A percentile compares a stretch with the other conserved stretches of the same genome.
Evolutionary conservation across 306 rosid genomes (phyloP).

Genomic region (Medicago truncatula): MtrunA17r5.0-ANR NC_053046.1:29321001-29321500

Average conservation of each 20-base stretch:
- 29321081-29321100: slow-evolving; percentile 42
- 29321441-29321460: slow-evolving; percentile 74
- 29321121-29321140: slow-evolving; percentile 78
- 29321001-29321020: slow-evolving; percentile 83
- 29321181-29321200: slow-evolving; percentile 68
- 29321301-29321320: slow-evolving; percentile 21
- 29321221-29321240: slow-evolving; percentile 66
- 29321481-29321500: slow-evolving; percentile 36
- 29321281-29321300: too few relatives aligned
- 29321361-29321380: slow-evolving; percentile 89
- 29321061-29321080: slow-evolving; percentile 56
- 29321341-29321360: slow-evolving; percentile 93
- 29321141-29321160: slow-evolving; percentile 89
- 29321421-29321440: slow-evolving; percentile 61
- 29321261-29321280: slow-evolving; percentile 15
- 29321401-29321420: slow-evolving; percentile 67
- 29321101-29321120: slow-evolving; percentile 56
- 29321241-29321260: slow-evolving; percentile 63
- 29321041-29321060: slow-evolving; percentile 55
- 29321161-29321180: slow-evolving; percentile 87
- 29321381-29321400: slow-evolving; percentile 74
- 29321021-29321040: slow-evolving; percentile 76
- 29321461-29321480: slow-evolving; percentile 64
- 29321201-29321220: slow-evolving; percentile 69
- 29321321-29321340: slow-evolving; percentile 66